phyloP scores from a whole-genome alignment of 495 filamentous ascomycete species.

The Penicillium angulare region DNA sequence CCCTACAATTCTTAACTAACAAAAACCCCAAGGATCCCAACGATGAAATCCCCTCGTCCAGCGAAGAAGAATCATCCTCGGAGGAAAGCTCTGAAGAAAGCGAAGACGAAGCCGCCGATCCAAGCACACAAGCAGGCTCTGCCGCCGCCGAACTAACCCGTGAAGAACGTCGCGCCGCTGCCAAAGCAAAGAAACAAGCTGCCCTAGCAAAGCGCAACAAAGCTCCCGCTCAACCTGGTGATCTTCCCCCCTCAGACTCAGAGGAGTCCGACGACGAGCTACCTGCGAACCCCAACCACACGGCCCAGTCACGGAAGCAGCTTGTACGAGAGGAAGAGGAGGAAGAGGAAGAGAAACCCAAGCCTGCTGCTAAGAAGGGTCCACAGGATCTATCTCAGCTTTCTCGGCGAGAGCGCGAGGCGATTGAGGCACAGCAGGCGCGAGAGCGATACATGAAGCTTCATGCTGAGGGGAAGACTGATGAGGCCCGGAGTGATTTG shows the following conservation, averaged over 20 bases:
- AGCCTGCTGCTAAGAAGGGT: slow-evolving; percentile 28
- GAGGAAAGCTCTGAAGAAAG: slow-evolving; percentile 39
- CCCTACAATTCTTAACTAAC: background rate
- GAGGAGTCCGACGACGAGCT: slow-evolving; percentile 61
- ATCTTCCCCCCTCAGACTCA: slow-evolving; percentile 70
- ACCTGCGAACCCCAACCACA: slow-evolving; percentile 90
- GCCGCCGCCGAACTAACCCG: slow-evolving; percentile 59
- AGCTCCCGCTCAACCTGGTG: slow-evolving; percentile 69
- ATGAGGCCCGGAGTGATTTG: slow-evolving; percentile 91
- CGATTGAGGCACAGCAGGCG: slow-evolving; percentile 80
- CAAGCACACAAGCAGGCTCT: slow-evolving; percentile 16
- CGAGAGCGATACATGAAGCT: slow-evolving; percentile 91
- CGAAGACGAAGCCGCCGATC: slow-evolving; percentile 36
- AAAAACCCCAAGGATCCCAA: slow-evolving; percentile 42
- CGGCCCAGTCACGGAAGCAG: slow-evolving; percentile 64
- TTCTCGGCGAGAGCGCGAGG: slow-evolving; percentile 83
- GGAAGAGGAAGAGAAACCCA: slow-evolving; percentile 15
- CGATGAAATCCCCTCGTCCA: slow-evolving; percentile 38
- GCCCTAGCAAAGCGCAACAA: slow-evolving; percentile 70
- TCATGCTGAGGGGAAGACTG: slow-evolving; percentile 94
- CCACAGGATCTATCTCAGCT: slow-evolving; percentile 51
- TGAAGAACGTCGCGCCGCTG: slow-evolving; percentile 81
- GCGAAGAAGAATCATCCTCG: slow-evolving; percentile 43
- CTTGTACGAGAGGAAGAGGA: slow-evolving; percentile 47
- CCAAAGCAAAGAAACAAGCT: slow-evolving; percentile 89